phyloP scores from a whole-genome alignment of 2,329 filamentous ascomycete species.

The Grosmannia clavigera region DNA sequence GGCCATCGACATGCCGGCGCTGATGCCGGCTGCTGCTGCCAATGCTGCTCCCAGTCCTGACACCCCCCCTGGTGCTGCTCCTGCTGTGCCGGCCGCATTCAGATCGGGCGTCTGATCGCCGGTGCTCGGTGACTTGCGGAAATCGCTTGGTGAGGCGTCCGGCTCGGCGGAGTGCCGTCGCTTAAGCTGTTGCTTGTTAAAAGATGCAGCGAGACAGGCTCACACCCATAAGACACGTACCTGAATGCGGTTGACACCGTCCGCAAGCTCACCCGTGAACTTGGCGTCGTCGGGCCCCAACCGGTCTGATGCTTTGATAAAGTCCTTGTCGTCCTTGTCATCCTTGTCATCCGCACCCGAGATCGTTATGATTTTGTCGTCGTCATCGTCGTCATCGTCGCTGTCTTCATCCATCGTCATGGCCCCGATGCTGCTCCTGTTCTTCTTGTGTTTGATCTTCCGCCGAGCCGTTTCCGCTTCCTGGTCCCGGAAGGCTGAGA shows the following conservation, averaged over 20 bases:
- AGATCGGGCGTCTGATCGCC: conserved; percentile 20
- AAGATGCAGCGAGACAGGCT: neutral
- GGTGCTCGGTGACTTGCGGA: conserved; percentile 33
- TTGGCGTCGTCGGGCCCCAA: conserved; percentile 60
- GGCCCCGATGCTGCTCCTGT: conserved; percentile 38
- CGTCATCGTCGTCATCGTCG: conserved; percentile 54
- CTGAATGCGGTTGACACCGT: conserved; percentile 71
- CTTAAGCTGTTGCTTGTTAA: conserved; percentile 49
- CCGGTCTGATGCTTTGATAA: conserved; percentile 33
- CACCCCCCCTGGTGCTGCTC: conserved; percentile 11
- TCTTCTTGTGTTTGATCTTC: conserved; percentile 45
- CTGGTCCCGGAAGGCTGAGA: conserved; percentile 73
- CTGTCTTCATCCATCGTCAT: conserved; percentile 55
- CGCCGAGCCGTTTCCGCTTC: conserved; percentile 42
- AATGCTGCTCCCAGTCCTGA: conserved; percentile 4
- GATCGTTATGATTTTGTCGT: conserved; percentile 39
- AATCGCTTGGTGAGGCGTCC: conserved; percentile 28
- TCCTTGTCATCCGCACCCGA: conserved; percentile 33
- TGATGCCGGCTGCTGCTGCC: conserved; percentile 10
- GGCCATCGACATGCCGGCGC: conserved; percentile 15
- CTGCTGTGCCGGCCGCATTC: conserved; percentile 22
- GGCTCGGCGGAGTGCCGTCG: conserved; percentile 66
- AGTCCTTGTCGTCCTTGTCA: conserved; percentile 36
- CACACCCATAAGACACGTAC: conserved; percentile 34
- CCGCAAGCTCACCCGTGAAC: conserved; percentile 62